Evolutionary conservation across 164 flowering plant genomes (phyloP).

Genomic region (Umbellularia californica): DNA sequence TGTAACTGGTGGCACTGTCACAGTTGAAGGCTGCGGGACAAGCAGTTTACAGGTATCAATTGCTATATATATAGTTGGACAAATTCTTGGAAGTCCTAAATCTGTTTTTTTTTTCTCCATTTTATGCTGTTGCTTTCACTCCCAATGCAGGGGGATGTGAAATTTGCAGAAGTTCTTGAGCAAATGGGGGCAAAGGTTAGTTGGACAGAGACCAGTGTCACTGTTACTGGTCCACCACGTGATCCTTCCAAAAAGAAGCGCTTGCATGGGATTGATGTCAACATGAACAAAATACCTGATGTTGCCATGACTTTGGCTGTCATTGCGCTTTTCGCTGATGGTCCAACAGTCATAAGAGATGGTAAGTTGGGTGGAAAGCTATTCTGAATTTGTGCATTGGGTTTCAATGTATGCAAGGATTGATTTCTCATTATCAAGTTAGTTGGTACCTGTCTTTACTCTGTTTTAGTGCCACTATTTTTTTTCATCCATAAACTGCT

Average conservation of each 20-base stretch:
- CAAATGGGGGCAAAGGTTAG: constrained; percentile 93
- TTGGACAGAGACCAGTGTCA: constrained; percentile 94
- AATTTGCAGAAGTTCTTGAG: constrained; percentile 97
- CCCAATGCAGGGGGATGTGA: constrained; percentile 79
- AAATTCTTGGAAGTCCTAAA: background rate
- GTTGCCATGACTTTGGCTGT: constrained; percentile 99
- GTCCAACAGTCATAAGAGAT: constrained; percentile 94
- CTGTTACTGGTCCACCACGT: constrained; percentile 84
- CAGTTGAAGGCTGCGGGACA: constrained; percentile 98
- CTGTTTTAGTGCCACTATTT: too few relatives aligned
- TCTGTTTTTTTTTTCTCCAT: background rate
- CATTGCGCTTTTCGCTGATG: constrained; percentile 94
- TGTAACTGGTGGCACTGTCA: constrained; percentile 94
- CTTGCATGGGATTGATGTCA: constrained; percentile 76
- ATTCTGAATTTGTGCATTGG: background rate
- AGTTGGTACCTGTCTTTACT: too few relatives aligned
- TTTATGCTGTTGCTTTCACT: background rate
- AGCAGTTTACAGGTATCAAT: constrained; percentile 91
- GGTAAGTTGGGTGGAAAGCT: constrained; percentile 41
- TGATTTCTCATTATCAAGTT: too few relatives aligned
- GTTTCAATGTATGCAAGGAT: too few relatives aligned
- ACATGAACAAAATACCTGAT: constrained; percentile 99
- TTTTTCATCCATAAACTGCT: too few relatives aligned
- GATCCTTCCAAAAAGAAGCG: constrained; percentile 53
- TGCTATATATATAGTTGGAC: background rate